Evolutionary conservation across 2,329 filamentous ascomycete species (phyloP).

Genomic region (Epichloe coenophiala): DNA sequence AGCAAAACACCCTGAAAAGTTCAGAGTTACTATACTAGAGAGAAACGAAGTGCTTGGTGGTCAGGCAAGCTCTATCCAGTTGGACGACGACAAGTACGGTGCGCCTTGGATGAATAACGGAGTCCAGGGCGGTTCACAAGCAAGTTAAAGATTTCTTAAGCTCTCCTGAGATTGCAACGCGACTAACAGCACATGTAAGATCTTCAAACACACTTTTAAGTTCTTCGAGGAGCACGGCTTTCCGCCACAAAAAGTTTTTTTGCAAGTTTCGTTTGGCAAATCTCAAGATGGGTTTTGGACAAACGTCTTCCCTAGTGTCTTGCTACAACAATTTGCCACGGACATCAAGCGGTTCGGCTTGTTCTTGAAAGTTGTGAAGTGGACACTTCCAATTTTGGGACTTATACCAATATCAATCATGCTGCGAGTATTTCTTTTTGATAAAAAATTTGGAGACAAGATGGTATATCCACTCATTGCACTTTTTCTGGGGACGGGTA

Average conservation of each 20-base stretch:
- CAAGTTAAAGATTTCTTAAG: slow-evolving; percentile 6
- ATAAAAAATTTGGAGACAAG: slow-evolving; percentile 54
- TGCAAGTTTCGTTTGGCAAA: slow-evolving; percentile 52
- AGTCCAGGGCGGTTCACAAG: slow-evolving; percentile 43
- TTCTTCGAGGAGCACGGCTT: slow-evolving; percentile 47
- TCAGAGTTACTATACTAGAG: slow-evolving; percentile 51
- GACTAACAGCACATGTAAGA: slow-evolving; percentile 22
- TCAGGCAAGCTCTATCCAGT: slow-evolving; percentile 45
- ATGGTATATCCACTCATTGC: slow-evolving; percentile 61
- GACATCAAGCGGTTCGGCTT: slow-evolving; percentile 43
- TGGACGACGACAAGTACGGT: slow-evolving; percentile 42
- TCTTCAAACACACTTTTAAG: slow-evolving; percentile 54
- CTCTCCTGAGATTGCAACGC: not conserved
- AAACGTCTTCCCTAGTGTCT: slow-evolving; percentile 48
- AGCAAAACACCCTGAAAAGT: slow-evolving; percentile 50
- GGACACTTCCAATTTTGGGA: slow-evolving; percentile 46
- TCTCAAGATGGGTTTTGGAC: slow-evolving; percentile 47
- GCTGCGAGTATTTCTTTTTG: slow-evolving; percentile 55
- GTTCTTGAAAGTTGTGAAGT: slow-evolving; percentile 43
- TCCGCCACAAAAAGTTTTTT: slow-evolving; percentile 40
- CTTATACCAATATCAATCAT: slow-evolving; percentile 51
- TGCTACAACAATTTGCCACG: slow-evolving; percentile 38
- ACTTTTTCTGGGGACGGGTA: slow-evolving; percentile 61
- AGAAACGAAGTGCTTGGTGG: slow-evolving; percentile 43
- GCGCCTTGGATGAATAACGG: slow-evolving; percentile 50